Conservation (phyloP, 1,284 basidiomycete genomes). For the Porodaedalea pini region DNA sequence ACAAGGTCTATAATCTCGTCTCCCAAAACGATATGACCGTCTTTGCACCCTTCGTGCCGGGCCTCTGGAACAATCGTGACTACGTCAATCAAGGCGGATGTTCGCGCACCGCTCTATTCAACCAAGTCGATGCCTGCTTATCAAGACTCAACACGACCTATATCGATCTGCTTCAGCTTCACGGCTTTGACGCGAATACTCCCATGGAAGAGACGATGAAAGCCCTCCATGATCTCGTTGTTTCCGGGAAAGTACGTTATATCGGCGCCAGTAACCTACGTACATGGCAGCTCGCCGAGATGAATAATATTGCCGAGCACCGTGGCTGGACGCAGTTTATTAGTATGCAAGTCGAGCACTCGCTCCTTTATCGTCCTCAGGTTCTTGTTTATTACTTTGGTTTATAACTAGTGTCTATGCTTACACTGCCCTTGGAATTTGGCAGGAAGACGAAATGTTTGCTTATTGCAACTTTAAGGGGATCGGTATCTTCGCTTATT, state of each 20-base stretch:
- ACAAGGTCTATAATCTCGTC: constrained; percentile 28
- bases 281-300: constrained; percentile 32
- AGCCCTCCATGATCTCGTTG: constrained; percentile 40
- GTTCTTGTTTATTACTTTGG: constrained; percentile 22
- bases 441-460: constrained; percentile 45
- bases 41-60: constrained; percentile 7
- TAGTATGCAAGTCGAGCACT: constrained; percentile 38
- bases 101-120: constrained; percentile 36
- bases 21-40: constrained; percentile 14
- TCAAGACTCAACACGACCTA: constrained; percentile 34
- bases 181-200: constrained; percentile 35
- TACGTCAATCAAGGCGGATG: constrained; percentile 38
- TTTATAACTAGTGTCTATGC: not conserved
- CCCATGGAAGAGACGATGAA: constrained; percentile 41
- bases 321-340: constrained; percentile 37
- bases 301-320: constrained; percentile 28
- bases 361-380: constrained; percentile 39
- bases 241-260: constrained; percentile 39
- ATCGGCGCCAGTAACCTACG: constrained; percentile 38
- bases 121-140: constrained; percentile 34
- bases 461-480: constrained; percentile 44
- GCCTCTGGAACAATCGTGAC: constrained; percentile 25
- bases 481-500: constrained; percentile 42
- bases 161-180: constrained; percentile 38
- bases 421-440: not conserved